Conservation (phyloP, 768 basidiomycete genomes). For the Boletellus ananas region DNA sequence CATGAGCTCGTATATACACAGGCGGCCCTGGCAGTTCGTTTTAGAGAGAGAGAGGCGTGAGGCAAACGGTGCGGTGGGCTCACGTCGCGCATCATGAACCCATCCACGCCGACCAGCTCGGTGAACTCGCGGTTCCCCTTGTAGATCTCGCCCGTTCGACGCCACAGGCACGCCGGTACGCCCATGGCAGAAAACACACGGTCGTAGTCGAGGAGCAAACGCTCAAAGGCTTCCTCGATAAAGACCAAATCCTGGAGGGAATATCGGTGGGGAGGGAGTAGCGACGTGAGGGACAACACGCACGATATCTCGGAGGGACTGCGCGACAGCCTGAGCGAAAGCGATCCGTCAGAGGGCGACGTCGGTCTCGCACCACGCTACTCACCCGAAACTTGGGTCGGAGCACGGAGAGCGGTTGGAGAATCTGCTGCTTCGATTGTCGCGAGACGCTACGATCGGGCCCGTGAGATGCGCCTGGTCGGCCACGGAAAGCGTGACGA, state of each 20-base stretch:
- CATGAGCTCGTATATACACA: slow-evolving; percentile 98
- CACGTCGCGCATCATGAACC: slow-evolving; percentile 84
- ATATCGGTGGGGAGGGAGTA: background rate
- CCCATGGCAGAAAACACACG: slow-evolving; percentile 94
- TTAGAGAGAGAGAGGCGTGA: background rate
- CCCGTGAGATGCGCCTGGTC: background rate
- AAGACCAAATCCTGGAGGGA: slow-evolving; percentile 79
- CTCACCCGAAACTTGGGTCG: slow-evolving; percentile 81
- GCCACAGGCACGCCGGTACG: slow-evolving; percentile 95
- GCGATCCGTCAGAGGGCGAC: background rate
- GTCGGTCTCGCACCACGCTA: background rate
- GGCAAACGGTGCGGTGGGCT: slow-evolving; percentile 22
- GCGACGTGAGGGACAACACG: slow-evolving; percentile 12
- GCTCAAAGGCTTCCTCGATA: slow-evolving; percentile 97
- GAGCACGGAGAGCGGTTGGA: slow-evolving; percentile 82
- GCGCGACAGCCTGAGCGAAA: slow-evolving; percentile 60
- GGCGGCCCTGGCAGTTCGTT: slow-evolving; percentile 54
- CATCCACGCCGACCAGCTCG: slow-evolving; percentile 83
- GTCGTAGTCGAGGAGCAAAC: slow-evolving; percentile 91
- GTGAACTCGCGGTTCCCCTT: slow-evolving; percentile 97
- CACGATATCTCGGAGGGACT: slow-evolving; percentile 80
- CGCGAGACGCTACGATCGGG: slow-evolving; percentile 64
- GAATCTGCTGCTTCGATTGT: slow-evolving; percentile 87
- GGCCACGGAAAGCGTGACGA: background rate
- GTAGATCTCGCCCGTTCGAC: slow-evolving; percentile 96